Percentiles rank a stretch among this genome's conserved stretches.
Evolutionary conservation across 805 yeast genomes (phyloP).

Genomic region (Lipomyces lipofer): DNA sequence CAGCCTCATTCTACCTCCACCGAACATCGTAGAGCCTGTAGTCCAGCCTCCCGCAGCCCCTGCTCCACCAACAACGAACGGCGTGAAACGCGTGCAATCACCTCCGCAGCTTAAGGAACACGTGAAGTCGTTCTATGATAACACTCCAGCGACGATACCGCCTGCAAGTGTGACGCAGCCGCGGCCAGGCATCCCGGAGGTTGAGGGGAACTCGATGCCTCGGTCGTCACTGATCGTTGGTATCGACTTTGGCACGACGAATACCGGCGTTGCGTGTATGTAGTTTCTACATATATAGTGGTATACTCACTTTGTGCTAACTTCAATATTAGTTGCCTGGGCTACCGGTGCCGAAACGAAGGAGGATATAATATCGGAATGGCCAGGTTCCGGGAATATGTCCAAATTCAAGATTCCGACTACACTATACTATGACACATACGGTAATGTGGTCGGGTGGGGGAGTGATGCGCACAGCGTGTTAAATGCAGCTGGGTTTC

Average conservation of each 20-base stretch:
- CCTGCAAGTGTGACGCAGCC: background rate
- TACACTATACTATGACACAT: conserved; percentile 18
- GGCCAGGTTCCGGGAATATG: conserved; percentile 25
- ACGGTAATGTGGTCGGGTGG: conserved; percentile 26
- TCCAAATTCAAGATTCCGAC: conserved; percentile 21
- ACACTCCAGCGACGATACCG: background rate
- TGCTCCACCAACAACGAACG: background rate
- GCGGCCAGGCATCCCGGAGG: background rate
- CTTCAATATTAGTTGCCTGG: conserved; percentile 10
- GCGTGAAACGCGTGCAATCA: too few species aligned
- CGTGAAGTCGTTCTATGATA: background rate
- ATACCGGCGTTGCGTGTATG: conserved; percentile 25
- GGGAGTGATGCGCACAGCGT: conserved; percentile 13
- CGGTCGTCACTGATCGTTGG: conserved; percentile 19
- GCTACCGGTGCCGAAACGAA: conserved; percentile 1
- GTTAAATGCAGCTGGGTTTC: conserved; percentile 4
- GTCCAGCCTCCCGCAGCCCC: background rate
- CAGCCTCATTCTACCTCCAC: background rate
- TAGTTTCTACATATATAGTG: background rate
- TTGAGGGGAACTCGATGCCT: background rate
- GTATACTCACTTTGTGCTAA: background rate
- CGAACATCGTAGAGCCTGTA: background rate
- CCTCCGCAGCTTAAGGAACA: background rate
- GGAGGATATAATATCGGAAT: conserved; percentile 6
- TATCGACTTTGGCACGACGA: conserved; percentile 30